Base-by-base conservation (phyloP, 495 filamentous ascomycete species). In the Penicillium cinerascens region DNA sequence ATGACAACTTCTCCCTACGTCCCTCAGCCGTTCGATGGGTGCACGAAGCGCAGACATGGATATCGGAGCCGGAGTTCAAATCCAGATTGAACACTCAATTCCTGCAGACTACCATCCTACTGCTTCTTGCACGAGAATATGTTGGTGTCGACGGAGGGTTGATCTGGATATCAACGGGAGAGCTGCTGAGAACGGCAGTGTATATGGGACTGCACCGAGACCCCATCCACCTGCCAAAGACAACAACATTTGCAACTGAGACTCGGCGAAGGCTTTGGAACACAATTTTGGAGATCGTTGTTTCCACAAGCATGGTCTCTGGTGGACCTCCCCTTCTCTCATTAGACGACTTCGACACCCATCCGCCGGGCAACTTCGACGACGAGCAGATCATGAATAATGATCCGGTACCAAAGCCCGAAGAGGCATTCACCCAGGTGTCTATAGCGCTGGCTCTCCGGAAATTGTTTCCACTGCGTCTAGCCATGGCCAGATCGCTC, bases 211-310 rank as follows among this genome's bases (percentile, higher is more conserved):
- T 87, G 10, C 82, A 88, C 52, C 68, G 77, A 4, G 83, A 86
- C 39, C 82, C 83, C 0, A 63, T 59, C 20, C 52, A 74, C 52
- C 67, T 81, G 10, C 73, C 71, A 0, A 46, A 47, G 9, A 73
- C 73, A 55, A 52, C 72, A 5, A n/a, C 64, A 22, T 72, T 78
- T 15, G 52, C 53, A 1, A 60, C 72, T 4, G 85, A 88, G 58
- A 76, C 85, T 68, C 76, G 82, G 3, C 66, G 83, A 8, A 68
- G 85, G 33, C 57, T 88, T 9, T 87, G 84, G 84, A 81, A 80
- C 39, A 82, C 79, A 1, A 72, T 83, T 4, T 20, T 86, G 17
- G 83, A 85, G 55, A 56, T 84, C 2, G 56, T 61, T 8, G 44
- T 85, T 9, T 75, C 80, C 26, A 73, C 79, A 1, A 78, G 78